These are phyloP conservation scores for Hypoxylon sp. DNA, from an alignment of 2,329 filamentous ascomycete genomes.

Conservation along the genomic window DNA sequence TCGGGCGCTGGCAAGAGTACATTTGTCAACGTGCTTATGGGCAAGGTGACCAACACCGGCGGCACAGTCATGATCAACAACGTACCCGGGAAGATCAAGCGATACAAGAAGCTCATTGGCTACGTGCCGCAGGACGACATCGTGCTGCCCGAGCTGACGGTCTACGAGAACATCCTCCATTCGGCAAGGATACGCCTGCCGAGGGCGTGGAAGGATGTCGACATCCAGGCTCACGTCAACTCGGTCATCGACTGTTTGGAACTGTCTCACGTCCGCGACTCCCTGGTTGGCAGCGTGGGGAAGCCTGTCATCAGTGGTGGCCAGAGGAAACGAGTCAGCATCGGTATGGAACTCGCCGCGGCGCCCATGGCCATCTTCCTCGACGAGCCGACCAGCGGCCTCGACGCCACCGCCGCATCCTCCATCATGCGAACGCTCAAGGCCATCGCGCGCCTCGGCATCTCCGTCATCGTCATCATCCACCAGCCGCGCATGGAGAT, in stretches of 20 bases:
- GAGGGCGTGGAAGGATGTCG: slow-evolving; percentile 63
- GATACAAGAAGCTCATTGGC: slow-evolving; percentile 72
- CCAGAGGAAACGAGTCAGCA: slow-evolving; percentile 71
- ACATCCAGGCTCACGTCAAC: slow-evolving; percentile 69
- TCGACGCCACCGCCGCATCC: slow-evolving; percentile 69
- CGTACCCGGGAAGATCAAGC: slow-evolving; percentile 62
- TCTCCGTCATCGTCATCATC: slow-evolving; percentile 72
- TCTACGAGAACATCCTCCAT: slow-evolving; percentile 74
- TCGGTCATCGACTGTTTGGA: slow-evolving; percentile 69
- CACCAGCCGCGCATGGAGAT: slow-evolving; percentile 73
- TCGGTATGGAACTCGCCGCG: slow-evolving; percentile 71
- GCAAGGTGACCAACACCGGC: slow-evolving; percentile 66
- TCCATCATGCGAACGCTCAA: slow-evolving; percentile 70
- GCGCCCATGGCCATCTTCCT: slow-evolving; percentile 70
- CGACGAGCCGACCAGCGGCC: slow-evolving; percentile 68
- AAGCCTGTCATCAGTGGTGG: slow-evolving; percentile 70
- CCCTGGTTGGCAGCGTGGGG: slow-evolving; percentile 65
- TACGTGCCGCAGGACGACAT: slow-evolving; percentile 75
- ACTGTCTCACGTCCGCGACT: slow-evolving; percentile 66
- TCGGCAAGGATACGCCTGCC: slow-evolving; percentile 70
- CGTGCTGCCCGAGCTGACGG: slow-evolving; percentile 71
- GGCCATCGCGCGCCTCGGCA: slow-evolving; percentile 67
- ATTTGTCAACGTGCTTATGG: slow-evolving; percentile 74
- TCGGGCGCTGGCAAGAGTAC: slow-evolving; percentile 73
- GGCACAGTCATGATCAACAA: slow-evolving; percentile 69